These are phyloP conservation scores for Colletotrichum musicola DNA, from an alignment of 2,329 filamentous ascomycete species.

Conservation along the genomic window DNA sequence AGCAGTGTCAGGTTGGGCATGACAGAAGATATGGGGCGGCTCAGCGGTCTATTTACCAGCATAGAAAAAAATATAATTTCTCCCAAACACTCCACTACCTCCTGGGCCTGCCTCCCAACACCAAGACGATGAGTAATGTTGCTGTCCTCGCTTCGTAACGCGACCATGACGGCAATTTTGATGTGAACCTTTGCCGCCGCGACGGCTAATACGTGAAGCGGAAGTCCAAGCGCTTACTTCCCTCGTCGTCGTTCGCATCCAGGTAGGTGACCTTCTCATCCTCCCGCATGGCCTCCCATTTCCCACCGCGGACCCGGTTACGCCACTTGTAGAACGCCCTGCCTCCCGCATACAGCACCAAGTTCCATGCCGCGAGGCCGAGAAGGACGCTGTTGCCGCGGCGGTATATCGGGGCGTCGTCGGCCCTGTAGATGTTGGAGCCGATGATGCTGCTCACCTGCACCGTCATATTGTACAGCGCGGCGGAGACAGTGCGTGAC, in stretches of 20 bases:
- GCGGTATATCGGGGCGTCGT: constrained; percentile 61
- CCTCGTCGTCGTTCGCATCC: constrained; percentile 55
- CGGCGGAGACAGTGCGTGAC: constrained; percentile 71
- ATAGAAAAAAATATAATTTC: too few relatives aligned
- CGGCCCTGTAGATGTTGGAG: constrained; percentile 55
- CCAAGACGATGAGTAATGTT: too few relatives aligned
- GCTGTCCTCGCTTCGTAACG: too few relatives aligned
- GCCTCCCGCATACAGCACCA: constrained; percentile 46
- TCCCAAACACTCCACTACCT: too few relatives aligned
- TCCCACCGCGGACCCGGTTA: constrained; percentile 46
- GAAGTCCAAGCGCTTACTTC: constrained; percentile 60
- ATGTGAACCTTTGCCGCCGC: too few relatives aligned
- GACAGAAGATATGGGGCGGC: too few relatives aligned
- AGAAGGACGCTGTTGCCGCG: constrained; percentile 68
- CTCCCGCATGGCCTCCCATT: constrained; percentile 47
- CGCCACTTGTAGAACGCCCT: constrained; percentile 51
- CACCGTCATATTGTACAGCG: constrained; percentile 71
- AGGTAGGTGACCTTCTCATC: constrained; percentile 47
- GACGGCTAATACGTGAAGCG: constrained; percentile 45
- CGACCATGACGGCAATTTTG: too few relatives aligned
- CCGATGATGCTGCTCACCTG: constrained; percentile 58
- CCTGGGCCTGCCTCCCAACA: too few relatives aligned
- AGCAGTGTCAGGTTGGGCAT: too few relatives aligned
- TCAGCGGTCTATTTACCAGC: too few relatives aligned
- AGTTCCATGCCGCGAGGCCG: constrained; percentile 55